Percentiles rank a stretch among this genome's conserved stretches.
Evolutionary conservation across 495 filamentous ascomycete species (phyloP).

Genomic region (Lasiosphaeria miniovina): DNA sequence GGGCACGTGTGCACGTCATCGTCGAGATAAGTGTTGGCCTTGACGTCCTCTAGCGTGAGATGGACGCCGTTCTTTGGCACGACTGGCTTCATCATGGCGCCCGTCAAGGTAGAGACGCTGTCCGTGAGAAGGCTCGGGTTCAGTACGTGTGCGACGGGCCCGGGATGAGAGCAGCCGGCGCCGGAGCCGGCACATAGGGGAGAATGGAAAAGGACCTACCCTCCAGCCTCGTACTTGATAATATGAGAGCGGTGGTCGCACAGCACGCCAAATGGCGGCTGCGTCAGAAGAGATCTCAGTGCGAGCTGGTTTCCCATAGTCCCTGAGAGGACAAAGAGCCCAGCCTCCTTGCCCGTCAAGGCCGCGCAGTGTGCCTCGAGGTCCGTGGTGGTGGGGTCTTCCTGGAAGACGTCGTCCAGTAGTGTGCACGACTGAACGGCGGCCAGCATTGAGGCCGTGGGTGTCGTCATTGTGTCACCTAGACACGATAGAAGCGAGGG

Average conservation of each 20-base stretch:
- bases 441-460: constrained; percentile 75
- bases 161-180: too few relatives aligned
- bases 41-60: constrained; percentile 73
- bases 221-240: constrained; percentile 69
- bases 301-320: constrained; percentile 89
- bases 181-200: too few relatives aligned
- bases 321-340: constrained; percentile 76
- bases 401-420: constrained; percentile 79
- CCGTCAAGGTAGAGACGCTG: constrained; percentile 54
- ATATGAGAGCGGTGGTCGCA: constrained; percentile 67
- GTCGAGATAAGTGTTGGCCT: constrained; percentile 48
- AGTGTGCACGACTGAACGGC: constrained; percentile 58
- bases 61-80: constrained; percentile 64
- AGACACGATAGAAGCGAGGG: neutral
- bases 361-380: constrained; percentile 68
- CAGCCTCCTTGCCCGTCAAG: constrained; percentile 69
- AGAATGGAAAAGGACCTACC: constrained; percentile 28
- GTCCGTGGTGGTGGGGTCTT: constrained; percentile 73
- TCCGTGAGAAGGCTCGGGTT: neutral
- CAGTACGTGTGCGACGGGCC: constrained; percentile 7
- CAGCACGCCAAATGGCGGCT: constrained; percentile 69
- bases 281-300: constrained; percentile 62
- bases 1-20: constrained; percentile 60
- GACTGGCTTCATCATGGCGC: constrained; percentile 58
- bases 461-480: constrained; percentile 84